phyloP scores from a whole-genome alignment of 345 rosid genomes.

The Brassica rapa region DNA sequence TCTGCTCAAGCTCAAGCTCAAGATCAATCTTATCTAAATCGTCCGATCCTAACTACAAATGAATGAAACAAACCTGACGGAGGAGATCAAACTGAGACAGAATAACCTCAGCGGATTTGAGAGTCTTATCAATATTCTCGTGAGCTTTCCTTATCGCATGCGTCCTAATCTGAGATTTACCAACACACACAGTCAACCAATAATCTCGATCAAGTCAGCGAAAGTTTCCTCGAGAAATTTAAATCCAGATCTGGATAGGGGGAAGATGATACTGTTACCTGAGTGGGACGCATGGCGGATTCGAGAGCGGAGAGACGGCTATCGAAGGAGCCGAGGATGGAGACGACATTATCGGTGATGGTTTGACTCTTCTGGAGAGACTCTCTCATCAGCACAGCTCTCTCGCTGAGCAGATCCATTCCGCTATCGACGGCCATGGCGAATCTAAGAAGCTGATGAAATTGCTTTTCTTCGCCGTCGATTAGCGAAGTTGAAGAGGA shows the following conservation, averaged over 20 bases:
- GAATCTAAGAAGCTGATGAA: constrained; percentile 18
- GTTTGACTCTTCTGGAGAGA: constrained; percentile 87
- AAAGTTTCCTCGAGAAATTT: neutral
- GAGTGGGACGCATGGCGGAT: constrained; percentile 99
- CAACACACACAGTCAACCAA: constrained; percentile 33
- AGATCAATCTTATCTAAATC: neutral
- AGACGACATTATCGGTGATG: constrained; percentile 82
- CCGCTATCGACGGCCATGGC: constrained; percentile 48
- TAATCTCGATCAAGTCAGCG: constrained; percentile 32
- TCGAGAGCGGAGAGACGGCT: constrained; percentile 98
- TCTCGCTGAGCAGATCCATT: constrained; percentile 72
- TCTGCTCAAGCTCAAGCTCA: neutral
- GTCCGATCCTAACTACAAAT: neutral
- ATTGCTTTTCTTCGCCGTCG: neutral
- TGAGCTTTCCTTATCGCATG: constrained; percentile 95
- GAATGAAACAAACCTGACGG: constrained; percentile 66
- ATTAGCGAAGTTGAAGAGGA: constrained; percentile 13
- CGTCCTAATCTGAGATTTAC: constrained; percentile 69
- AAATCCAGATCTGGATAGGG: constrained; percentile 17
- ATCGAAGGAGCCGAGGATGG: constrained; percentile 94
- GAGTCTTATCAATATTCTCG: constrained; percentile 92
- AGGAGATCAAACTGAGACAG: constrained; percentile 77
- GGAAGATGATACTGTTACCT: constrained; percentile 48
- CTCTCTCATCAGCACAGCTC: constrained; percentile 75
- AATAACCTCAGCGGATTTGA: constrained; percentile 84